Evolutionary conservation across 148 eudicot species (phyloP), one percentile per base, ranked within the genome.

Genomic region (Camellia granthamiana): DNA sequence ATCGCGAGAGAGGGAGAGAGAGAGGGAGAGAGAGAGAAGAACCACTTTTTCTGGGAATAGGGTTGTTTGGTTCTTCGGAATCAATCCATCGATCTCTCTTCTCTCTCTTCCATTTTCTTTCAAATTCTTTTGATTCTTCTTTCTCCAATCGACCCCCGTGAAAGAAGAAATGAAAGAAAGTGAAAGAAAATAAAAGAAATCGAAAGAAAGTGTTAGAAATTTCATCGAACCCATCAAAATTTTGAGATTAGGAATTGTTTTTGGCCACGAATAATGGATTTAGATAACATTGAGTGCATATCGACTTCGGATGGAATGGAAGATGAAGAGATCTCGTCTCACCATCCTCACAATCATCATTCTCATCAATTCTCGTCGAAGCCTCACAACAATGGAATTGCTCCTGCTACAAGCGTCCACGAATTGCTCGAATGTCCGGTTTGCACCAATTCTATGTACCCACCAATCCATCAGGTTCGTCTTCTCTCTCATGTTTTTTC

Each of bases 391-490:
- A 58, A 54, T 51, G 85, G 88, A 52, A 78, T 86, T 78, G 82
- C 84, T 19, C 97, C 97, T 6, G 89, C 95, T 2, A 92, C 95
- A 1, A 91, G 95, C 76, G 97, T 94, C 43, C 95, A 92, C 88
- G 98, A 92, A 78, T 91, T 94, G 92, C 92, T 94, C 74, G 98
- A 94, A 84, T 94, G 98, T 69, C 98, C 98, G 62, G 98, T 94
- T 88, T 94, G 97, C 84, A 90, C 95, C 81, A 94, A 92, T 87
- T 94, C 93, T 79, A 94, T 94, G 98, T 94, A 92, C 84, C 98
- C 98, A 3, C 98, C 98, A 13, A 94, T 94, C 75, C 97, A 92
- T 86, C 97, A 91, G 98, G 98, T 94, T 19, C 62, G 15, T 30
- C 14, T 18, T 18, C 59, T 8, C 12, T 78, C 56, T 56, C 54